These are phyloP conservation scores for Galerina sulciceps DNA, from an alignment of 768 basidiomycete genomes.

Conservation along the genomic window DNA sequence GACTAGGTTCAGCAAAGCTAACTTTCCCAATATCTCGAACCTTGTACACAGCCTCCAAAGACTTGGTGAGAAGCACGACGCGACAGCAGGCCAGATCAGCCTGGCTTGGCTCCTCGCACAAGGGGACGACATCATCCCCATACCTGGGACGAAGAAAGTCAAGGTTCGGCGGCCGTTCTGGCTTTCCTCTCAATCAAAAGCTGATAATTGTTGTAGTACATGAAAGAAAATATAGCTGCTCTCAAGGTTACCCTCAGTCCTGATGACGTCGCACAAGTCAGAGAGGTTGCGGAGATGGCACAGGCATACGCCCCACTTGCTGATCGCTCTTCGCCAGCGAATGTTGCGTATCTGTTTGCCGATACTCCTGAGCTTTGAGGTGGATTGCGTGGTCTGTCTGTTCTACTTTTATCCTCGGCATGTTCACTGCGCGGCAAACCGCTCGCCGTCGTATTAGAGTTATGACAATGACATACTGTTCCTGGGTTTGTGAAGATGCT, in stretches of 20 bases:
- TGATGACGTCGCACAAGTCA: slow-evolving; percentile 42
- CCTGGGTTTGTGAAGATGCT: no score
- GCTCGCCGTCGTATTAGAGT: no score
- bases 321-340: slow-evolving; percentile 35
- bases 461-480: no score
- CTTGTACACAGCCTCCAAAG: slow-evolving; percentile 42
- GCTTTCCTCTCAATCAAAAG: background rate
- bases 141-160: slow-evolving; percentile 48
- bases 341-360: slow-evolving; percentile 30
- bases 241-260: slow-evolving; percentile 34
- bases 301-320: slow-evolving; percentile 31
- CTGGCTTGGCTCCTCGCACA: slow-evolving; percentile 58
- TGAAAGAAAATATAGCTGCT: slow-evolving; percentile 49
- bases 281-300: slow-evolving; percentile 37
- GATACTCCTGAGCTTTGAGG: slow-evolving; percentile 29
- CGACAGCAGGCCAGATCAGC: slow-evolving; percentile 48
- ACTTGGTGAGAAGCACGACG: slow-evolving; percentile 42
- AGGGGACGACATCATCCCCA: slow-evolving; percentile 49
- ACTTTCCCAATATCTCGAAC: slow-evolving; percentile 51
- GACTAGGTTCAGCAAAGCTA: slow-evolving; percentile 39
- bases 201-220: slow-evolving; percentile 25
- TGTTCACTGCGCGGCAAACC: no score
- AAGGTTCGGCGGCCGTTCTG: slow-evolving; percentile 10
- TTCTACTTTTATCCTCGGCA: no score
- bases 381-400: no score